Conservation (phyloP, 176 grass and related monocot species). For the Saccharum spontaneum region DNA sequence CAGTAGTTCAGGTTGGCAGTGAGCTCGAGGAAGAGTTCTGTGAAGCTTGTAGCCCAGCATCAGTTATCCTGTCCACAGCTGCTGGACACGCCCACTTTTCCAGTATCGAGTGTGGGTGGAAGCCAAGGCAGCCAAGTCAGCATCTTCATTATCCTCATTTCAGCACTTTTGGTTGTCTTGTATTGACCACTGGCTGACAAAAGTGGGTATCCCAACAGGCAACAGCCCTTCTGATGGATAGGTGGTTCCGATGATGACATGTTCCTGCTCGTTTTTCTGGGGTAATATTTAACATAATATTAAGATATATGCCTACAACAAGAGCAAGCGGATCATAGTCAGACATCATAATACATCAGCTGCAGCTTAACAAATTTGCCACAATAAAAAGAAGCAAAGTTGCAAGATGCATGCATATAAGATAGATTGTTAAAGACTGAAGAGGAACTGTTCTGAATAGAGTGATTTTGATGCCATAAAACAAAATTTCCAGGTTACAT, state of each 20-base stretch:
- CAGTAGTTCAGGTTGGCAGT: neutral
- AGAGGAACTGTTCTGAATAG: neutral
- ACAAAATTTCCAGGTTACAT: conserved; percentile 44
- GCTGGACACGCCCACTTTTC: conserved; percentile 30
- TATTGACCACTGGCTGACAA: conserved; percentile 5
- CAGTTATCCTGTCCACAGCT: conserved; percentile 36
- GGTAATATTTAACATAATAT: neutral
- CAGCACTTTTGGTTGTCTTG: conserved; percentile 7
- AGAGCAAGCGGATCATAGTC: neutral
- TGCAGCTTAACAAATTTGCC: neutral
- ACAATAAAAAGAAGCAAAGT: neutral
- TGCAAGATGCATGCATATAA: neutral
- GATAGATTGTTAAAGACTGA: neutral
- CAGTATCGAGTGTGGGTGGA: conserved; percentile 32
- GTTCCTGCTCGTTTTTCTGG: neutral
- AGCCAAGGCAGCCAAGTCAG: conserved; percentile 46
- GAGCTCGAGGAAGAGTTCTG: neutral
- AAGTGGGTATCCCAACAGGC: conserved; percentile 1
- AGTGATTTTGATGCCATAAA: conserved; percentile 9
- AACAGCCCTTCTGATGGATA: neutral
- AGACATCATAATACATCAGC: neutral
- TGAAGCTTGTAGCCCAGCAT: neutral
- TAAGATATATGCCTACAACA: neutral
- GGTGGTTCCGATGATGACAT: neutral
- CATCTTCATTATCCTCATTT: conserved; percentile 44